Conservation (phyloP, 805 yeast species). For the Myxozyma kluyveri region DNA sequence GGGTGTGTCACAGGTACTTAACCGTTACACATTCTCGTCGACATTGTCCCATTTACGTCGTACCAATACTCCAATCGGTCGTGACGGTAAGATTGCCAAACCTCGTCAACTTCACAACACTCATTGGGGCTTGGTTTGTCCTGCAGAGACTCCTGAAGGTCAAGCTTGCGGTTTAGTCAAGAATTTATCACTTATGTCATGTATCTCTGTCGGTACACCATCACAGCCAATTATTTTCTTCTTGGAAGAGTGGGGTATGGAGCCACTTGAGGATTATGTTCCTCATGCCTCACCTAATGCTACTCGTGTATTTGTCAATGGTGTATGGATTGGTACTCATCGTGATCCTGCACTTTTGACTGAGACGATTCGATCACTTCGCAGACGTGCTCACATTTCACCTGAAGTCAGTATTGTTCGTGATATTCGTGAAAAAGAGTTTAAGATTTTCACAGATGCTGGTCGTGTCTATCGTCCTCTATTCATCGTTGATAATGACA, state of each 20-base stretch:
- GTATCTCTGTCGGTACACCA: constrained; percentile 97
- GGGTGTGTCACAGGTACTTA: constrained; percentile 98
- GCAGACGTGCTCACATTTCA: constrained; percentile 93
- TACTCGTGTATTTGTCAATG: constrained; percentile 92
- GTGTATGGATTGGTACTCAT: constrained; percentile 99
- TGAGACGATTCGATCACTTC: constrained; percentile 81
- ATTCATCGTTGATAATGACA: constrained; percentile 82
- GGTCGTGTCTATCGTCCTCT: constrained; percentile 97
- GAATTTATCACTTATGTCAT: constrained; percentile 92
- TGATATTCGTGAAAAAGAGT: constrained; percentile 94
- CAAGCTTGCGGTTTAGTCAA: constrained; percentile 99
- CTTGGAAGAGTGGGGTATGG: constrained; percentile 99
- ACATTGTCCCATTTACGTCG: constrained; percentile 97
- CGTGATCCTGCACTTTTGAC: constrained; percentile 92
- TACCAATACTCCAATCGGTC: constrained; percentile 98
- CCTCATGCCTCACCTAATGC: constrained; percentile 90
- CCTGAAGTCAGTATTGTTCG: constrained; percentile 96
- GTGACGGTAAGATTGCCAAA: constrained; percentile 98
- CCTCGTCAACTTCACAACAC: constrained; percentile 99
- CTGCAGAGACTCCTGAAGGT: constrained; percentile 99
- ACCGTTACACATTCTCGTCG: constrained; percentile 97
- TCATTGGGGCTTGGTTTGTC: constrained; percentile 99
- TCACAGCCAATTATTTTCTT: constrained; percentile 90
- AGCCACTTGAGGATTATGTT: constrained; percentile 91
- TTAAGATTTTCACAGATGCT: constrained; percentile 95